Base-by-base conservation (phyloP, 2,329 filamentous ascomycete genomes). In the Colletotrichum cordylinicola region DNA sequence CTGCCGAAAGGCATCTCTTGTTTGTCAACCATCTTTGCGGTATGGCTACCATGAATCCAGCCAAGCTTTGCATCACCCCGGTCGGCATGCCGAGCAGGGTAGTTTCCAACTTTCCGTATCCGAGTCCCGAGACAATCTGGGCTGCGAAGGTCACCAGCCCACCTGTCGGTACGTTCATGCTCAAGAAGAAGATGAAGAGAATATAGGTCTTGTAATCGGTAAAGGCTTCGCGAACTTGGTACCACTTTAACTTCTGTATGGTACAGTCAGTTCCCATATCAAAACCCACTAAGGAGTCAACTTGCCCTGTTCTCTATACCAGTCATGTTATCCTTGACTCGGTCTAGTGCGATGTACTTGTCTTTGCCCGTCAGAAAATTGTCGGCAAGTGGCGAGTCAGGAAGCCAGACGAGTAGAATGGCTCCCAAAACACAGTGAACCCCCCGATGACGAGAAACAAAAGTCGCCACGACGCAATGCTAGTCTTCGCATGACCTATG, bases 251-350 rank as follows among this genome's bases (percentile, higher is more conserved):
- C n/a, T 52, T 52, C 43, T 52, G 43, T 21, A 0, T 12, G 0
- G 18, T 13, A 21, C n/a, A 18, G 43, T 48, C n/a, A 48, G n/a
- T 43, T 3, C 39, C 6, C 18, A 43, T 1, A 10, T 43, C 6
- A 1, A 43, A 43, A 1, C 2, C 0, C 2, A n/a, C 39, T 4
- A 3, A 21, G 43, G 6, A 48, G 12, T 21, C 6, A 52, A 21
- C 43, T 52, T 52, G n/a, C 43, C 4, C n/a, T 52, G 4, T 52
- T 52, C 43, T 52, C 43, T 8, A 52, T 52, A 52, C 43, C 43
- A 1, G 43, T 52, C 43, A 52, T 52, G 8, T 52, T 52, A 8
- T 52, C n/a, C n/a, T 52, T 52, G 10, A 52, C 43, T 52, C 43
- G 43, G 12, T 52, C 43, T 13, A 52, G 43, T 24, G 43, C 43